phyloP scores from a whole-genome alignment of 306 rosid species.

The Glycyrrhiza uralensis region DNA sequence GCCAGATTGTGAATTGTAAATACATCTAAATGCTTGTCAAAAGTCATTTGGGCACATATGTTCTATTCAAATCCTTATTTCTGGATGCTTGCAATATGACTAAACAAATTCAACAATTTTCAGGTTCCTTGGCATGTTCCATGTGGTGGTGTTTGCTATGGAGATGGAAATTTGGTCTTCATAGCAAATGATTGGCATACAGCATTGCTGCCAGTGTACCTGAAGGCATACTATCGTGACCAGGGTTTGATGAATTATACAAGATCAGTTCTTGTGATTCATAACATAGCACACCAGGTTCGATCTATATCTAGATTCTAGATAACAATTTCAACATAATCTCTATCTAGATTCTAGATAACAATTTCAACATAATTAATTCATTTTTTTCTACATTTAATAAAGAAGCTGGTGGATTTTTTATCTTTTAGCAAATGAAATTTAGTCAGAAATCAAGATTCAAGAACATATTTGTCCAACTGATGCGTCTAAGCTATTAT shows the following conservation, averaged over 20 bases:
- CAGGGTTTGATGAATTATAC: slow-evolving; percentile 74
- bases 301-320: slow-evolving; percentile 14
- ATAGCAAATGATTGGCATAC: slow-evolving; percentile 94
- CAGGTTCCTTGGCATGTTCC: slow-evolving; percentile 95
- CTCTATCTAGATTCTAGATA: slow-evolving; percentile 9
- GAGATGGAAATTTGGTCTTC: slow-evolving; percentile 90
- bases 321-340: too few species aligned
- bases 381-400: background rate
- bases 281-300: slow-evolving; percentile 99
- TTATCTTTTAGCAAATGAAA: slow-evolving; percentile 5
- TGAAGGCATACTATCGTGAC: slow-evolving; percentile 86
- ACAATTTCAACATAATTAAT: background rate
- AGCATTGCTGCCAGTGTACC: slow-evolving; percentile 81
- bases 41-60: background rate
- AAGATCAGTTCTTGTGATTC: slow-evolving; percentile 89
- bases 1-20: too few species aligned
- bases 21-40: too few species aligned
- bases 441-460: slow-evolving; percentile 10
- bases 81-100: background rate
- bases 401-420: slow-evolving; percentile 21
- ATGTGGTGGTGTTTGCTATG: slow-evolving; percentile 85
- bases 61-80: background rate
- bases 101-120: slow-evolving; percentile 24
- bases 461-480: too few species aligned
- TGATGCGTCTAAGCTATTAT: too few species aligned